Percentiles rank a stretch among this genome's conserved stretches.
phyloP scores from a whole-genome alignment of 2,329 filamentous ascomycete species.

The Aspergillaceae sp. region DNA sequence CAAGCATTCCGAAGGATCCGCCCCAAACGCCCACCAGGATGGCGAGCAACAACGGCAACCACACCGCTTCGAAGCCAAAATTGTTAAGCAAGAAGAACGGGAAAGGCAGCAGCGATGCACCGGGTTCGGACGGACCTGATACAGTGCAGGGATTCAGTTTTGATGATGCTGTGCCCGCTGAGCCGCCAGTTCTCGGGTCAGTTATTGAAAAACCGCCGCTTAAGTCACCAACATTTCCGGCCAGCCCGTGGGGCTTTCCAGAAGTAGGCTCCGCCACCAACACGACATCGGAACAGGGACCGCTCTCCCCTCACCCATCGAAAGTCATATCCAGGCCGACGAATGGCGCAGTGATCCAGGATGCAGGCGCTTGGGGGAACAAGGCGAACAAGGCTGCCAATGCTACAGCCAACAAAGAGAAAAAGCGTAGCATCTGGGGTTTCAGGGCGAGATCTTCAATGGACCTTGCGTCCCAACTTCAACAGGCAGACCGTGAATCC shows the following conservation, averaged over 20 bases:
- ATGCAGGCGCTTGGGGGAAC: constrained; percentile 78
- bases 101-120: constrained; percentile 29
- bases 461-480: constrained; percentile 44
- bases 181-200: constrained; percentile 47
- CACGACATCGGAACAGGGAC: constrained; percentile 23
- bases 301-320: constrained; percentile 24
- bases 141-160: constrained; percentile 45
- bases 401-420: constrained; percentile 60
- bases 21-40: constrained; percentile 12
- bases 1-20: constrained; percentile 12
- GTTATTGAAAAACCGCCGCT: constrained; percentile 24
- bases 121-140: constrained; percentile 26
- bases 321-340: constrained; percentile 73
- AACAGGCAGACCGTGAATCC: constrained; percentile 25
- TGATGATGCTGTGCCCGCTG: constrained; percentile 49
- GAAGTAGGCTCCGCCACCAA: constrained; percentile 15
- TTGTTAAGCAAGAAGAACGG: constrained; percentile 18
- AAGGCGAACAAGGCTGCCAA: constrained; percentile 38
- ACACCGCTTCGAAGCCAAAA: constrained; percentile 14
- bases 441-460: constrained; percentile 60
- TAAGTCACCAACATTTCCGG: constrained; percentile 27
- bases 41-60: too few species aligned
- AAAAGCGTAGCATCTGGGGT: constrained; percentile 64
- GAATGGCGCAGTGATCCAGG: constrained; percentile 75
- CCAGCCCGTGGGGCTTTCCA: constrained; percentile 16